Conservation (phyloP, 2,329 filamentous ascomycete species). For the Aphanoascus verrucosus region DNA sequence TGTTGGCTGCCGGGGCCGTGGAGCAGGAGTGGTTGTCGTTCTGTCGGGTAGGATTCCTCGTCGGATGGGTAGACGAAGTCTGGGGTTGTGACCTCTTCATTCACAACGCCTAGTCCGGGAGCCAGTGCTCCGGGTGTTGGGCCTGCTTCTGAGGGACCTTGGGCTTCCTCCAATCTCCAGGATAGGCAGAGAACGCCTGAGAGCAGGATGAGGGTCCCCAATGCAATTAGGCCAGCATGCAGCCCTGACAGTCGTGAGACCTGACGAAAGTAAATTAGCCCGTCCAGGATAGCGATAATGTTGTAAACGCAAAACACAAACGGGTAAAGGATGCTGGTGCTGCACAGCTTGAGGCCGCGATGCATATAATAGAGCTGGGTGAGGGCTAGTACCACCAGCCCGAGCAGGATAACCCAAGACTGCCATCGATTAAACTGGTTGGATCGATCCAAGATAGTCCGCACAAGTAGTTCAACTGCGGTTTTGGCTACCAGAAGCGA, state of each 20-base stretch:
- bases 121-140: slow-evolving; percentile 53
- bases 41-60: slow-evolving; percentile 33
- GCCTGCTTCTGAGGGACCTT: slow-evolving; percentile 37
- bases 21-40: slow-evolving; percentile 34
- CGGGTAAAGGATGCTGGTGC: slow-evolving; percentile 89
- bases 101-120: slow-evolving; percentile 71
- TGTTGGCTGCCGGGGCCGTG: slow-evolving; percentile 20
- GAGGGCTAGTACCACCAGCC: slow-evolving; percentile 69
- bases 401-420: slow-evolving; percentile 81
- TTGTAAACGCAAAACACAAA: slow-evolving; percentile 99
- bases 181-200: slow-evolving; percentile 82
- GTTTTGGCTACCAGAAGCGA: slow-evolving; percentile 90
- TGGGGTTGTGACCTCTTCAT: slow-evolving; percentile 36
- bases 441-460: slow-evolving; percentile 69
- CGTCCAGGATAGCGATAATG: slow-evolving; percentile 94
- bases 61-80: slow-evolving; percentile 21
- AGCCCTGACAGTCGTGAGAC: slow-evolving; percentile 64
- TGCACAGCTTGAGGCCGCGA: slow-evolving; percentile 83
- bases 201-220: slow-evolving; percentile 78
- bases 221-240: slow-evolving; percentile 60
- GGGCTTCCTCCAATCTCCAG: slow-evolving; percentile 73
- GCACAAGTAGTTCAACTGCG: slow-evolving; percentile 84
- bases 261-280: slow-evolving; percentile 92
- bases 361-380: slow-evolving; percentile 93
- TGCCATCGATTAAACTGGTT: slow-evolving; percentile 96